Conservation (phyloP, 2,329 filamentous ascomycete species). For the Saccharata proteae region DNA sequence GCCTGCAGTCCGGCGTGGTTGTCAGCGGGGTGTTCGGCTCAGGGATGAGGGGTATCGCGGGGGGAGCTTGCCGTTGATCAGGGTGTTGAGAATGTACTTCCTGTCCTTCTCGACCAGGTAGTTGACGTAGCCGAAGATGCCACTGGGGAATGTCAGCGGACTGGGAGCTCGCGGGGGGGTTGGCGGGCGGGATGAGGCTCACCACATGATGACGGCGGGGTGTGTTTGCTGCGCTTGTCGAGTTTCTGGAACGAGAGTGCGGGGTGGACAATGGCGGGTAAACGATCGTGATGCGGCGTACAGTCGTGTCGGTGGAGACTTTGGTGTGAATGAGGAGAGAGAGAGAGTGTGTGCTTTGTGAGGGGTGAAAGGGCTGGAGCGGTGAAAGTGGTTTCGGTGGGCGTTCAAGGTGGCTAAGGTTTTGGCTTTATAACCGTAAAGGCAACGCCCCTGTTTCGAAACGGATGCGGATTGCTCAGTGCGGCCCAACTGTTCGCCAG, state of each 20-base stretch:
- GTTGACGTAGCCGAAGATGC: slow-evolving; percentile 98
- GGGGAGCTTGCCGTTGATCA: slow-evolving; percentile 71
- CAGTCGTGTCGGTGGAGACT: slow-evolving; percentile 5
- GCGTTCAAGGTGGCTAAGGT: no score
- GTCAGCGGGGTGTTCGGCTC: slow-evolving; percentile 11
- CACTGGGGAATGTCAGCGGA: slow-evolving; percentile 39
- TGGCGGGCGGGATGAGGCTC: slow-evolving; percentile 3
- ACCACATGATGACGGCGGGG: slow-evolving; percentile 9
- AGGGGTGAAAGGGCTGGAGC: slow-evolving; percentile 5
- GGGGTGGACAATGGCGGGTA: slow-evolving; percentile 1
- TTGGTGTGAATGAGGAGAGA: slow-evolving; percentile 1
- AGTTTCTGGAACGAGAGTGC: slow-evolving; percentile 6
- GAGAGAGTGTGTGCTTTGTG: slow-evolving; percentile 5
- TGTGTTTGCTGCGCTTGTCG: no score
- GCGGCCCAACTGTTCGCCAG: no score
- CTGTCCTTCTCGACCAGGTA: slow-evolving; percentile 98
- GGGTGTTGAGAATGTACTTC: slow-evolving; percentile 87
- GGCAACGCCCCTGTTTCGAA: no score
- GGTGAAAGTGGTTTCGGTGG: slow-evolving; percentile 1
- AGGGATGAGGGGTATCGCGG: slow-evolving; percentile 6
- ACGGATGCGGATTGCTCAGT: no score
- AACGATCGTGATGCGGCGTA: slow-evolving; percentile 7
- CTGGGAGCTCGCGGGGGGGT: background rate
- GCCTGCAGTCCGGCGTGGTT: slow-evolving; percentile 44
- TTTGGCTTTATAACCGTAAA: background rate